These are phyloP conservation scores for Podospora comata DNA, from an alignment of 495 filamentous ascomycete species.

Conservation along the genomic window DNA sequence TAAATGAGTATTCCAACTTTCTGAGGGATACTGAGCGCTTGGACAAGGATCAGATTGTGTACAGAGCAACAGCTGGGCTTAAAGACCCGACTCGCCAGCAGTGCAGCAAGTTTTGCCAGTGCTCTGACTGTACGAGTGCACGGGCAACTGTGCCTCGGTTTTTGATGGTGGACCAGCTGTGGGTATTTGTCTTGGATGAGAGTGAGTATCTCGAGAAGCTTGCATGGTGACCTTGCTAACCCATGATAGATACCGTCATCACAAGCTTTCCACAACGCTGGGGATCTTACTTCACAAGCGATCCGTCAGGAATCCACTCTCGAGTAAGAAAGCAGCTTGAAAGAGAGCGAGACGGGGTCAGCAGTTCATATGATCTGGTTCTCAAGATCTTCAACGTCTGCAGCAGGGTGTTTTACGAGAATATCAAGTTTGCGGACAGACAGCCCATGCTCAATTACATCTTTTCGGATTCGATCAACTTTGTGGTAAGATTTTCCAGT, in stretches of 20 bases:
- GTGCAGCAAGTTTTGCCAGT: conserved; percentile 20
- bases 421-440: conserved; percentile 13
- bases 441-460: conserved; percentile 20
- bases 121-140: conserved; percentile 15
- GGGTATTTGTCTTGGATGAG: conserved; percentile 17
- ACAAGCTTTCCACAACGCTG: conserved; percentile 19
- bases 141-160: conserved; percentile 8
- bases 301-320: conserved; percentile 12
- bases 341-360: conserved; percentile 3
- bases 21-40: conserved; percentile 16
- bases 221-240: background rate
- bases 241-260: conserved; percentile 13
- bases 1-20: conserved; percentile 19
- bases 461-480: conserved; percentile 18
- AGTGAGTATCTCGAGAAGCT: conserved; percentile 1
- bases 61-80: conserved; percentile 15
- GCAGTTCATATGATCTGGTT: conserved; percentile 14
- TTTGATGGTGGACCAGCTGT: conserved; percentile 18
- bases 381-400: conserved; percentile 11
- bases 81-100: conserved; percentile 11
- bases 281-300: conserved; percentile 14
- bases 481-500: conserved; percentile 5
- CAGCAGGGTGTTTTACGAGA: conserved; percentile 17
- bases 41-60: conserved; percentile 20
- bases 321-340: conserved; percentile 9